These are phyloP conservation scores for Stylonectria norvegica DNA, from an alignment of 2,329 filamentous ascomycete genomes.

Conservation along the genomic window DNA sequence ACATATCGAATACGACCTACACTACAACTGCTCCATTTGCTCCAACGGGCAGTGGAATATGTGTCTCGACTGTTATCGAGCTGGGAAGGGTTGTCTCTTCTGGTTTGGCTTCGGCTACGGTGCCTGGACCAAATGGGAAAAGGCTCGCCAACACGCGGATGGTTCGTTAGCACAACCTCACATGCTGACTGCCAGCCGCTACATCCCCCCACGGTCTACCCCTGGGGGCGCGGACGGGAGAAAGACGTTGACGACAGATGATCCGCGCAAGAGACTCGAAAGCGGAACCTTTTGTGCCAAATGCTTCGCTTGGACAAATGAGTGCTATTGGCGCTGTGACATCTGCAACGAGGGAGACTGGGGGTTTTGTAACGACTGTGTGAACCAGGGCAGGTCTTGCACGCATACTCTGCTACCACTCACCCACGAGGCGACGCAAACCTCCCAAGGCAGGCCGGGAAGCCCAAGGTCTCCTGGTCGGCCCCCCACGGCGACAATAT, in stretches of 20 bases:
- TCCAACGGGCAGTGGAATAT: constrained; percentile 70
- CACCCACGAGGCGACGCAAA: constrained; percentile 51
- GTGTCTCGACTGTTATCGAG: constrained; percentile 76
- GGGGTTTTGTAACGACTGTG: constrained; percentile 88
- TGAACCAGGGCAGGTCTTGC: constrained; percentile 78
- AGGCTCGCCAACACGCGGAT: constrained; percentile 39
- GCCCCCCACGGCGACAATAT: constrained; percentile 46
- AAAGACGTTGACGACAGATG: constrained; percentile 59
- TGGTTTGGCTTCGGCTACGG: constrained; percentile 85
- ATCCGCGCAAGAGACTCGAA: constrained; percentile 66
- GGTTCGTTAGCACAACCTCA: constrained; percentile 49
- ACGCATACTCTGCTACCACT: constrained; percentile 78
- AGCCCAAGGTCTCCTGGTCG: constrained; percentile 43
- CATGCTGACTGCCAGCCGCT: constrained; percentile 56
- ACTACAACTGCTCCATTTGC: constrained; percentile 78
- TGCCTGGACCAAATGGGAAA: constrained; percentile 66
- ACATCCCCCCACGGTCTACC: constrained; percentile 46
- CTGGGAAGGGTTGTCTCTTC: constrained; percentile 71
- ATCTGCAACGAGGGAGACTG: constrained; percentile 88
- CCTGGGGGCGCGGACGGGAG: constrained; percentile 54
- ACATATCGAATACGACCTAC: constrained; percentile 79
- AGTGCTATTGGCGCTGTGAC: constrained; percentile 87
- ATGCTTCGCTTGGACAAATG: constrained; percentile 70
- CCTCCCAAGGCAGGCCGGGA: constrained; percentile 35
- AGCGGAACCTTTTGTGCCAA: constrained; percentile 80